phyloP scores from a whole-genome alignment of 192 early-diverging fungal genomes.

The Coemansia sp. region DNA sequence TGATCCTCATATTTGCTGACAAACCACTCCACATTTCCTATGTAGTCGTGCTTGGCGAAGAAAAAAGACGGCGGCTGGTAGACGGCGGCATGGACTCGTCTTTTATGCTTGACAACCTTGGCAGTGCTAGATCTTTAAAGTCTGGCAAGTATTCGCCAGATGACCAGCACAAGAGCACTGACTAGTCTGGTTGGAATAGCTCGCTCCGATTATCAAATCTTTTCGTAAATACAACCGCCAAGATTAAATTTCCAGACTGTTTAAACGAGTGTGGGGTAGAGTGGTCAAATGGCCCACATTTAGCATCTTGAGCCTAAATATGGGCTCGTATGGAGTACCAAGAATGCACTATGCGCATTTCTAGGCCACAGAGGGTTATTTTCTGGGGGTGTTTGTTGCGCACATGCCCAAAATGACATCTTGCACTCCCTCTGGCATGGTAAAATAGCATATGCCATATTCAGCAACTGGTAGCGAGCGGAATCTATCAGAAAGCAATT shows the following conservation, averaged over 20 bases:
- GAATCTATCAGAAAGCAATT: background rate
- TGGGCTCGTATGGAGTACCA: background rate
- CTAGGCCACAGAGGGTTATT: background rate
- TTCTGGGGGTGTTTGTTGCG: background rate
- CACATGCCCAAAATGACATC: background rate
- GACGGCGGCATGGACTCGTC: conserved; percentile 40
- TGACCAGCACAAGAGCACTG: background rate
- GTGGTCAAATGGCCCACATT: background rate
- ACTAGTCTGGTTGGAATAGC: background rate
- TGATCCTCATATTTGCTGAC: background rate
- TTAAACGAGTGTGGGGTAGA: background rate
- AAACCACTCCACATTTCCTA: background rate
- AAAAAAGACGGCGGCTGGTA: conserved; percentile 29
- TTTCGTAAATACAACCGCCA: no score
- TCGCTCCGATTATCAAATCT: background rate
- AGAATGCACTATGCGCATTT: background rate
- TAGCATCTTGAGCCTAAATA: background rate
- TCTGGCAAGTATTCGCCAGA: background rate
- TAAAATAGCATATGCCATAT: background rate
- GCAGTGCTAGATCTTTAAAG: conserved; percentile 15
- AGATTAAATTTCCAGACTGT: no score
- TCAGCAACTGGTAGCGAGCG: background rate
- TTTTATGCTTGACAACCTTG: conserved; percentile 45
- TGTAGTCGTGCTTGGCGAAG: conserved; percentile 48
- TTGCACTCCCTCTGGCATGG: background rate